Evolutionary conservation across 2,329 filamentous ascomycete genomes (phyloP), one percentile per base, ranked within the genome.

Genomic region (Apiospora arundinis): DNA sequence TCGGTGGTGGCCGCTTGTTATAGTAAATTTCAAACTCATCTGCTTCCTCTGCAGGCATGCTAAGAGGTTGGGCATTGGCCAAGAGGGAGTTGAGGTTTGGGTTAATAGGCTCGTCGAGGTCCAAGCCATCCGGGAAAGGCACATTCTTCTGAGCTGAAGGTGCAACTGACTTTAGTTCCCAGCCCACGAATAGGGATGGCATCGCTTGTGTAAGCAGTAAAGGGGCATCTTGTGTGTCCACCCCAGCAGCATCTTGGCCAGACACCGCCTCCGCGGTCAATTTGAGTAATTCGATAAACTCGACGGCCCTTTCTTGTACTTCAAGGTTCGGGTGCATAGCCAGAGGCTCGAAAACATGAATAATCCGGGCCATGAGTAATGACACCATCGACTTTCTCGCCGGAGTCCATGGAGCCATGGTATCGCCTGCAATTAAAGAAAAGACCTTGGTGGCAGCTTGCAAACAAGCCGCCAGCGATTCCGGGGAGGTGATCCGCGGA

Each of bases 151-250:
- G 94, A 4, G 96, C 95, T 63, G 90, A 91, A 4, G 85, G 81
- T 1, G 96, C 94, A 12, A 99, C 95, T 0, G 96, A 97, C 75
- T 98, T 98, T 46, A 99, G 86, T 74, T 98, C 95, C 83, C 93
- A 91, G 0, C 95, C 95, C 7, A 88, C 86, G 80, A 98, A 98
- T 2, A 99, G 86, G 1, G 92, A 92, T 1, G 96, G 95, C 70
- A 99, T 93, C 4, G 95, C 95, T 79, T 97, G 94, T 0, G 95
- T 97, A 6, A 99, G 88, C 2, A 99, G 87, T 18, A 97, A 84
- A 2, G 96, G 96, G 12, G 93, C 88, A 74, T 96, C 92, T 74
- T 91, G 88, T 12, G 93, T 87, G 73, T 95, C 92, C 74, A 90
- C 88, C 44, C 87, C 87, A 0, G 85, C 87, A 18, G 88, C 83